Percentiles rank a stretch among this genome's conserved stretches.
These are phyloP conservation scores for Erythrobasidium yunnanense DNA, from an alignment of 768 basidiomycete genomes.

Conservation along the genomic window DNA sequence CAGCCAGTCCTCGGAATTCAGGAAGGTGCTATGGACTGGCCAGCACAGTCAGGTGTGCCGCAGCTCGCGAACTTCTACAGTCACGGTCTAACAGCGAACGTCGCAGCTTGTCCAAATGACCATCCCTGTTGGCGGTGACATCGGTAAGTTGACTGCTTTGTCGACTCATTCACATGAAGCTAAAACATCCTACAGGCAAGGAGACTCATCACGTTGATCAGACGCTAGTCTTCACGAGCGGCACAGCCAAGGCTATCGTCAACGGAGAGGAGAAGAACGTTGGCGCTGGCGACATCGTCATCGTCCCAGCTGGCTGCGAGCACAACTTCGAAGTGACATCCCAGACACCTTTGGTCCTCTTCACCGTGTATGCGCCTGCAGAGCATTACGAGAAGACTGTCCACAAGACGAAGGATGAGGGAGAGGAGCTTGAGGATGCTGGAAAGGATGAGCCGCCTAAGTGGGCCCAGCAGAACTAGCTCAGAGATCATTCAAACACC, in stretches of 20 bases:
- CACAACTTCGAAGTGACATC: constrained; percentile 41
- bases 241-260: constrained; percentile 42
- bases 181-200: too few species aligned
- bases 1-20: constrained; percentile 40
- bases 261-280: constrained; percentile 44
- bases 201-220: constrained; percentile 32
- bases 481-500: background rate
- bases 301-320: constrained; percentile 39
- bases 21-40: constrained; percentile 37
- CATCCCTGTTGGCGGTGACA: constrained; percentile 43
- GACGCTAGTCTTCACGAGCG: constrained; percentile 42
- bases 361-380: constrained; percentile 38
- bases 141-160: too few species aligned
- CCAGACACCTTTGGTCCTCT: constrained; percentile 41
- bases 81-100: too few species aligned
- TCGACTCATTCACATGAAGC: too few species aligned
- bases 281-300: constrained; percentile 43
- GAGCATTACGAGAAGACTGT: constrained; percentile 41
- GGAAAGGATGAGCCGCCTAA: constrained; percentile 44
- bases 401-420: constrained; percentile 44
- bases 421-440: constrained; percentile 42
- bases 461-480: constrained; percentile 38
- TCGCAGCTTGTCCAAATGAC: constrained; percentile 44
- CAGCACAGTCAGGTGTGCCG: constrained; percentile 26
- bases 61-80: background rate